phyloP scores from a whole-genome alignment of 768 basidiomycete species.

The Suillus weaverae region DNA sequence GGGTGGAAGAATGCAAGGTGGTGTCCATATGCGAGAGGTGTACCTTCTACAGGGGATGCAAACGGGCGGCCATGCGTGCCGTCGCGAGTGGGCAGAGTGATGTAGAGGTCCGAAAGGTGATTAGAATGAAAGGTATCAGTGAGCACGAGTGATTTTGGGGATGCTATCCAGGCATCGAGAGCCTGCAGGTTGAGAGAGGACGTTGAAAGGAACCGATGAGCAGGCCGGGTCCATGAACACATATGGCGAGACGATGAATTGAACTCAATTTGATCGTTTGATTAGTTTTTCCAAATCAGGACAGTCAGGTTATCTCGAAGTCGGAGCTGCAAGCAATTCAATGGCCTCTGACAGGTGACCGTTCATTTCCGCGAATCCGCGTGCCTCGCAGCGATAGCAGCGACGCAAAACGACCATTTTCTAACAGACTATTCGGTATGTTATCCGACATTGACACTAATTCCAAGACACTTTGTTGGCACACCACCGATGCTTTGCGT shows the following conservation, averaged over 20 bases:
- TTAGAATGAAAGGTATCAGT: conserved; percentile 53
- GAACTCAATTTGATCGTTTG: background rate
- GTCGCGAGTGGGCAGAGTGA: conserved; percentile 74
- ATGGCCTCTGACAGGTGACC: no score
- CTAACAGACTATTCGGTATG: background rate
- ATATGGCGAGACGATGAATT: background rate
- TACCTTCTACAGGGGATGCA: conserved; percentile 39
- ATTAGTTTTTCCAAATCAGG: conserved; percentile 13
- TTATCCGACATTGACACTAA: background rate
- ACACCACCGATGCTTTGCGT: background rate
- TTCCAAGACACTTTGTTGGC: background rate
- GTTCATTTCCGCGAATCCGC: conserved; percentile 17
- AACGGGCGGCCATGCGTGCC: conserved; percentile 46
- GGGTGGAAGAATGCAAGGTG: conserved; percentile 77
- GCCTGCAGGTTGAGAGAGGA: conserved; percentile 16
- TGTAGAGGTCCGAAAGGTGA: conserved; percentile 62
- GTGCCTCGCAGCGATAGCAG: conserved; percentile 17
- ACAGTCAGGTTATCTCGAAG: no score
- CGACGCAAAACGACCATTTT: no score
- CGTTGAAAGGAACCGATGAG: conserved; percentile 18
- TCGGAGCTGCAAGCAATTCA: no score
- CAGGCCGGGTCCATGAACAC: background rate
- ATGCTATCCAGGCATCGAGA: conserved; percentile 55
- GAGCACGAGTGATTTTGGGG: conserved; percentile 46
- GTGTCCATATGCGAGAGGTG: conserved; percentile 58